Evolutionary conservation across 2,329 filamentous ascomycete genomes (phyloP).

Genomic region (Cercospora janseana): DNA sequence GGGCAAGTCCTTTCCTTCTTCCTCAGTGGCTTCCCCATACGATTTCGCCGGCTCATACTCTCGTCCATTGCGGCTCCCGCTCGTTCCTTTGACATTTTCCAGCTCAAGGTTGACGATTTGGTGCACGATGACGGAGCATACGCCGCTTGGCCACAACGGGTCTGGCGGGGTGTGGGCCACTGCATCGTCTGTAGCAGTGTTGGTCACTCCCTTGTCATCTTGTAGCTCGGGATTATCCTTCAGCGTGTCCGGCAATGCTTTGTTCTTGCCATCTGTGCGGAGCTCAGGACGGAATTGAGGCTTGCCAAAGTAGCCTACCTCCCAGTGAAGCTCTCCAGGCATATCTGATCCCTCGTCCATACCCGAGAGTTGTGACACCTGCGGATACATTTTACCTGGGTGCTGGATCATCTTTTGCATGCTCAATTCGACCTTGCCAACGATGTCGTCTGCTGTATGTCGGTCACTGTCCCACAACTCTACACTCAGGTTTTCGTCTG

Average conservation of each 20-base stretch:
- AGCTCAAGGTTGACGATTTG: slow-evolving; percentile 94
- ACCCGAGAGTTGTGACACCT: slow-evolving; percentile 77
- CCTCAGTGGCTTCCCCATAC: slow-evolving; percentile 82
- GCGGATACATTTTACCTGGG: slow-evolving; percentile 87
- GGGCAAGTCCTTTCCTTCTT: slow-evolving; percentile 74
- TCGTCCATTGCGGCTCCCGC: slow-evolving; percentile 74
- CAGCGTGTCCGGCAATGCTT: slow-evolving; percentile 69
- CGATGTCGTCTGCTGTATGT: slow-evolving; percentile 87
- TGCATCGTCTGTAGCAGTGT: slow-evolving; percentile 73
- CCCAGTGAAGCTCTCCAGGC: slow-evolving; percentile 93
- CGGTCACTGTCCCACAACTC: slow-evolving; percentile 97
- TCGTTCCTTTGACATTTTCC: slow-evolving; percentile 82
- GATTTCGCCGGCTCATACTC: slow-evolving; percentile 87
- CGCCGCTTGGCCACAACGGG: slow-evolving; percentile 90
- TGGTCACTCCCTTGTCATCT: slow-evolving; percentile 78
- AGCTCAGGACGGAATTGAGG: slow-evolving; percentile 81
- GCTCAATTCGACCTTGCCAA: slow-evolving; percentile 89
- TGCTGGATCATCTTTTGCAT: slow-evolving; percentile 95
- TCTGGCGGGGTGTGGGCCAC: slow-evolving; percentile 89
- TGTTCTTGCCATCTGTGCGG: slow-evolving; percentile 81
- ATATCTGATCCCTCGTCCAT: slow-evolving; percentile 81
- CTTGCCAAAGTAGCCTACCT: slow-evolving; percentile 92
- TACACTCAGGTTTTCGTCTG: slow-evolving; percentile 86
- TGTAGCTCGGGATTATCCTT: slow-evolving; percentile 74
- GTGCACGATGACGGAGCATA: slow-evolving; percentile 82